Percentiles rank a stretch among this genome's conserved stretches.
Evolutionary conservation across 768 basidiomycete genomes (phyloP).

Genomic region (Cystoderma amianthinum): DNA sequence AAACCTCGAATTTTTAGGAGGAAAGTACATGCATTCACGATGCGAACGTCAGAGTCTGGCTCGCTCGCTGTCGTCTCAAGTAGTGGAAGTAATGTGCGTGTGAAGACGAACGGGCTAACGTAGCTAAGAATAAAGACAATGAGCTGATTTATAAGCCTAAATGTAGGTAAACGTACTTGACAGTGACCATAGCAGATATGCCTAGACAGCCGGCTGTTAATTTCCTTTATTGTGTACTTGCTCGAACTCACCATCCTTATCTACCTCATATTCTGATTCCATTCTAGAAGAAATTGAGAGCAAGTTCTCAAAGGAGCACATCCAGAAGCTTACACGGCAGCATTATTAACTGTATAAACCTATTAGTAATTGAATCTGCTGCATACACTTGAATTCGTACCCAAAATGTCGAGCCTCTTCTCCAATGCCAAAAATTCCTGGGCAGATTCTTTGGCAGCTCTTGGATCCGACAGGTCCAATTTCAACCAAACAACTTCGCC

Average conservation of each 20-base stretch:
- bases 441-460: slow-evolving; percentile 38
- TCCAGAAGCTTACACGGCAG: too few species aligned
- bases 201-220: not conserved
- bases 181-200: not conserved
- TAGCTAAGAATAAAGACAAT: too few species aligned
- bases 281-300: too few species aligned
- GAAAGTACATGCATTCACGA: slow-evolving; percentile 15
- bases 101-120: slow-evolving; percentile 15
- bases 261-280: too few species aligned
- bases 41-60: slow-evolving; percentile 12
- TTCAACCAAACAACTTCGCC: slow-evolving; percentile 43
- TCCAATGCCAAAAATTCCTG: slow-evolving; percentile 44
- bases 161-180: slow-evolving; percentile 4
- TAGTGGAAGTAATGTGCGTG: slow-evolving; percentile 12
- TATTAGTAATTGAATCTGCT: not conserved
- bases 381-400: slow-evolving; percentile 52
- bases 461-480: slow-evolving; percentile 44
- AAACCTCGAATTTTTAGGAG: not conserved
- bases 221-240: not conserved
- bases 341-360: too few species aligned
- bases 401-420: slow-evolving; percentile 47
- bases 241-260: too few species aligned
- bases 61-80: slow-evolving; percentile 11
- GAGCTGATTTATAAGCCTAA: too few species aligned
- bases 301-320: too few species aligned